A percentile compares a stretch with the other conserved stretches of the same genome.
Evolutionary conservation across 371 early-diverging fungal genomes (phyloP).

Genomic region (Mucor sp.): DNA sequence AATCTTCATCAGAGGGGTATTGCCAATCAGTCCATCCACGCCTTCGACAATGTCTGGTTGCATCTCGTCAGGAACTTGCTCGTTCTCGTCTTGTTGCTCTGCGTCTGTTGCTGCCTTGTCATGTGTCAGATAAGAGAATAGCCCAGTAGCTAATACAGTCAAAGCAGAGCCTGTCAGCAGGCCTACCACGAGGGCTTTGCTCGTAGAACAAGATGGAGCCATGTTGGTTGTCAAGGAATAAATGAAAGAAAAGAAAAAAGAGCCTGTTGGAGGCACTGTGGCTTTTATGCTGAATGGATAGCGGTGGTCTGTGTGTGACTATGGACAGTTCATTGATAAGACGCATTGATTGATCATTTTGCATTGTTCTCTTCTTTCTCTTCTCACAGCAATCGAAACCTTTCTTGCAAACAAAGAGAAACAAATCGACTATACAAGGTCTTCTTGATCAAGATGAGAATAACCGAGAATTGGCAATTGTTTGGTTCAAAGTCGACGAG

Average conservation of each 20-base stretch:
- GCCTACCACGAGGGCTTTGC: constrained; percentile 29
- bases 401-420: too few species aligned
- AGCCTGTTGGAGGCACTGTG: background rate
- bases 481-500: too few species aligned
- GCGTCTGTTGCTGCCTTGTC: background rate
- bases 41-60: constrained; percentile 58
- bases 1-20: constrained; percentile 89
- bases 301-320: too few species aligned
- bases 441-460: too few species aligned
- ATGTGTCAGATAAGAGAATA: constrained; percentile 17
- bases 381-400: too few species aligned
- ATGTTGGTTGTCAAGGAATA: background rate
- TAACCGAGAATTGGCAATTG: too few species aligned
- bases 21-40: constrained; percentile 80
- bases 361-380: too few species aligned
- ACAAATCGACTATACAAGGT: too few species aligned
- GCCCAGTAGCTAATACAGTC: constrained; percentile 30
- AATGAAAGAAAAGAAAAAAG: background rate
- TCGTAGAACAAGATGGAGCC: constrained; percentile 13
- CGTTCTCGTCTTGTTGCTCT: background rate
- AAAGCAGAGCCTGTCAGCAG: constrained; percentile 31
- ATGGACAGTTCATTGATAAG: too few species aligned
- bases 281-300: too few species aligned
- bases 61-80: background rate
- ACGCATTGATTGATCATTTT: too few species aligned